Conservation (phyloP, 805 yeast genomes). For the Yueomyces sinensis region DNA sequence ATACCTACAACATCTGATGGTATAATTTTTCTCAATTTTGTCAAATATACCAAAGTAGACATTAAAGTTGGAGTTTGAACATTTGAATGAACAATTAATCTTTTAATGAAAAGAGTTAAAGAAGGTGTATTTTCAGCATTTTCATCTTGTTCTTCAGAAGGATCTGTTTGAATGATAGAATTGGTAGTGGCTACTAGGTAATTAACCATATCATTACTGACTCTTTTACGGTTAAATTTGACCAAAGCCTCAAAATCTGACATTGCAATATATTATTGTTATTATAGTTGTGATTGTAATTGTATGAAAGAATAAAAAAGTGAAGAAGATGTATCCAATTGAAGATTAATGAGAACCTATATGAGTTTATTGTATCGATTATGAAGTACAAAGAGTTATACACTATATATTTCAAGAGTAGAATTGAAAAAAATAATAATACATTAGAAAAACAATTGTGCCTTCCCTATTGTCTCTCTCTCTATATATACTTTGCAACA, state of each 20-base stretch:
- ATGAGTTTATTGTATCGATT: too few relatives aligned
- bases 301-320: too few relatives aligned
- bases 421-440: too few relatives aligned
- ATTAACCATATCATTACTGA: constrained; percentile 19
- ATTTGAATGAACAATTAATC: constrained; percentile 65
- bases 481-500: too few relatives aligned
- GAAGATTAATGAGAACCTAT: too few relatives aligned
- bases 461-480: too few relatives aligned
- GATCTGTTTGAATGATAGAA: constrained; percentile 15
- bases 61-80: constrained; percentile 92
- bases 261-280: constrained; percentile 8
- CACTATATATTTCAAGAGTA: too few relatives aligned
- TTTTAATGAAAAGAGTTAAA: constrained; percentile 53
- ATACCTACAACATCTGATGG: constrained; percentile 88
- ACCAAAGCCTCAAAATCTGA: constrained; percentile 19
- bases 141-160: constrained; percentile 7
- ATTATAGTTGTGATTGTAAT: too few relatives aligned
- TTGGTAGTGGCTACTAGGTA: constrained; percentile 16
- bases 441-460: too few relatives aligned
- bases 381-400: too few relatives aligned
- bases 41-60: constrained; percentile 79
- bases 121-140: constrained; percentile 26
- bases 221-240: constrained; percentile 15
- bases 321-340: too few relatives aligned
- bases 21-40: constrained; percentile 58